Conservation (phyloP, 345 rosid species). For the Orychophragmus violaceus region DNA sequence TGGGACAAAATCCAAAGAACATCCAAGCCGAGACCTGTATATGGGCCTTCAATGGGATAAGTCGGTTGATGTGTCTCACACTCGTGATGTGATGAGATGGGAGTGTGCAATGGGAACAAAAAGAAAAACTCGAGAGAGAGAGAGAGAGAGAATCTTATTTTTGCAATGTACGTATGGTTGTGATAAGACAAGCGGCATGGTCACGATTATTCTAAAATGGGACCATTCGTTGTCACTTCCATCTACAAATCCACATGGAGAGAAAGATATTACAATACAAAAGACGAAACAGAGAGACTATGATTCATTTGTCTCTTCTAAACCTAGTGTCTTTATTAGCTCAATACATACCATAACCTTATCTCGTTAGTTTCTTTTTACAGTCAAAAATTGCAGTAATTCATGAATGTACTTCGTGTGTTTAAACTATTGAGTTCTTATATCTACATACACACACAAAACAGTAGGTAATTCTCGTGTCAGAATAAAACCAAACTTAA, state of each 20-base stretch:
- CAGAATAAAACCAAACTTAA: not conserved
- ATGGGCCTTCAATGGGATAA: not conserved
- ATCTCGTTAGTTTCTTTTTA: slow-evolving; percentile 1
- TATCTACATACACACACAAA: not conserved
- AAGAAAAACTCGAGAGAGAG: not conserved
- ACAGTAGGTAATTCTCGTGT: not conserved
- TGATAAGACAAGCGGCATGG: slow-evolving; percentile 20
- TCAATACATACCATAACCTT: not conserved
- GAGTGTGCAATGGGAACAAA: slow-evolving; percentile 16
- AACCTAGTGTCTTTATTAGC: not conserved
- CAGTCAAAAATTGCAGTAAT: not conserved
- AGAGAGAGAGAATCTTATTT: slow-evolving; percentile 13
- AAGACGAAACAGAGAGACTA: slow-evolving; percentile 20
- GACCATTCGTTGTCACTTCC: slow-evolving; percentile 24
- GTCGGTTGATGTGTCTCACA: not conserved
- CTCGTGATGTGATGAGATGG: not conserved
- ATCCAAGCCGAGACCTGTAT: not conserved
- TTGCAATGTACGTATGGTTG: slow-evolving; percentile 22
- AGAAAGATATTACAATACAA: slow-evolving; percentile 29
- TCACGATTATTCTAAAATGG: slow-evolving; percentile 28
- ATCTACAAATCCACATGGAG: slow-evolving; percentile 22
- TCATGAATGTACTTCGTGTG: not conserved
- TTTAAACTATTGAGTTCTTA: not conserved
- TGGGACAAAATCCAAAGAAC: not conserved
- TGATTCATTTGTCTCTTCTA: slow-evolving; percentile 22